These are phyloP conservation scores for Penicillium paxilli DNA, from an alignment of 495 filamentous ascomycete genomes.

Conservation along the genomic window DNA sequence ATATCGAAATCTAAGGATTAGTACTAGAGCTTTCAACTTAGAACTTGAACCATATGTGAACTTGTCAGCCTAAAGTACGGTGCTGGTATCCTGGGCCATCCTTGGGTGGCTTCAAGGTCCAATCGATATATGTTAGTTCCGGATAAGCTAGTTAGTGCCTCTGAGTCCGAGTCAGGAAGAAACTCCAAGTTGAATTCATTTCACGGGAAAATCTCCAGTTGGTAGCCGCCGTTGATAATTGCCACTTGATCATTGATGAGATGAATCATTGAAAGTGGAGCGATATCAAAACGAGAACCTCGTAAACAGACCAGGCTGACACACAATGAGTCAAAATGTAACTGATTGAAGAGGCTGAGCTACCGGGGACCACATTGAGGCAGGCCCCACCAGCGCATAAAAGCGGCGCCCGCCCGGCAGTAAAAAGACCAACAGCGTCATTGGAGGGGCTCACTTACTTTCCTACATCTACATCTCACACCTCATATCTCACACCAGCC, in stretches of 20 bases:
- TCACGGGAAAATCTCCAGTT: too few species aligned
- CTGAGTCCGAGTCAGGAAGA: too few species aligned
- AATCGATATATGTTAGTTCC: too few species aligned
- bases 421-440: constrained; percentile 14
- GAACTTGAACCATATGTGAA: too few species aligned
- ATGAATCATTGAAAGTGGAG: not conserved
- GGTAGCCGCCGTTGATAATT: too few species aligned
- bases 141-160: too few species aligned
- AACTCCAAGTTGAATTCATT: too few species aligned
- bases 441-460: constrained; percentile 19
- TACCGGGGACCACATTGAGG: not conserved
- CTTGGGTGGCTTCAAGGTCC: too few species aligned
- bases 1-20: too few species aligned
- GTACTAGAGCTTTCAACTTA: too few species aligned
- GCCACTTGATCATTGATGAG: not conserved
- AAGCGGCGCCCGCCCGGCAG: not conserved
- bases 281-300: not conserved
- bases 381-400: not conserved
- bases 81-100: too few species aligned
- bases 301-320: not conserved
- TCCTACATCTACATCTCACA: constrained; percentile 5
- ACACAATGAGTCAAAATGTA: not conserved
- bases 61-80: too few species aligned
- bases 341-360: not conserved
- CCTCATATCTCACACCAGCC: not conserved